Base-by-base conservation (phyloP, 768 basidiomycete genomes). In the Mycena crocata region DNA sequence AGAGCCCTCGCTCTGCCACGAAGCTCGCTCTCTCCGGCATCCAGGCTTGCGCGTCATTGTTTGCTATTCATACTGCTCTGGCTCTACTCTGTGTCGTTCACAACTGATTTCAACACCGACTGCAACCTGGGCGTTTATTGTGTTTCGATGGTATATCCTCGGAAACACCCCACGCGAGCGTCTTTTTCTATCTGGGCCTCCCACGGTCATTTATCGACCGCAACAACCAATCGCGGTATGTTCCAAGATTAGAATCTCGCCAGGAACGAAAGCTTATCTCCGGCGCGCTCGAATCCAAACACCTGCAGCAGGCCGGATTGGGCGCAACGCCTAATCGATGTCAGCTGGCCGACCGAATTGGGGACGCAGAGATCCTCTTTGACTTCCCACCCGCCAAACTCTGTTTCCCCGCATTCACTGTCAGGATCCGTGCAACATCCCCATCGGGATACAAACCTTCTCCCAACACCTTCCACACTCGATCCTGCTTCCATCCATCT, bases 381-480 rank as follows among this genome's bases (percentile, higher is more conserved):
- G 21, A 26, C 12, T 49, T 52, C 62, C 28, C 58, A 60, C 50
- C 30, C 45, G 28, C 40, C 14, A 54, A 70, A 70, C 56, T 59
- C 56, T 70, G 68, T 69, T 69, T 69, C 68, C 68, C 68, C 68
- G 64, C 68, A 70, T 26, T 32, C 17, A 28, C 28, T 31, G 26
- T 44, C 26, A 57, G 59, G 60, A 66, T 66, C 64, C 61, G 58
- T 51, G 31, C 40, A n/a, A n/a, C n/a, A 50, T 64, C 62, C 57
- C 62, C 62, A 55, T 60, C 35, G 52, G 37, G 57, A n/a, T 15
- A 8, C 23, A 45, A 37, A 12, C 30, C 23, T 63, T 51, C 56
- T 45, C 46, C 57, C 30, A 52, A 64, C 37, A 13, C 28, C 19
- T 65, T 61, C 67, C 57, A 64, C n/a, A n/a, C n/a, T 55, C 50